These are phyloP conservation scores for Sordariomycetes sp. DNA, from an alignment of 2,329 filamentous ascomycete genomes.

Conservation along the genomic window DNA sequence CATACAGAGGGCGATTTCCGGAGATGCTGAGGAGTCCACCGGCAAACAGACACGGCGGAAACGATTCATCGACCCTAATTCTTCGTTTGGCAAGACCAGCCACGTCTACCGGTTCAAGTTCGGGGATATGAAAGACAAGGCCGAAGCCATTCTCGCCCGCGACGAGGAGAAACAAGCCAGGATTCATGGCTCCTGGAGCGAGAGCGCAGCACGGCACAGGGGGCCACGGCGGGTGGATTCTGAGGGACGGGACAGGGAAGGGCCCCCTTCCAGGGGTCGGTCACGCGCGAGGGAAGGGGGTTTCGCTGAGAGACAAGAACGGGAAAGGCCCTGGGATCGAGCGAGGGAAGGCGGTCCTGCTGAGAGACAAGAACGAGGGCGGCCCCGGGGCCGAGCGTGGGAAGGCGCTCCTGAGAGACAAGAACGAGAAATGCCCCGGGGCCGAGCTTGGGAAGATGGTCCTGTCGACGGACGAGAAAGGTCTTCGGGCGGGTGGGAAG, in stretches of 20 bases:
- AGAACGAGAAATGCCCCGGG: neutral
- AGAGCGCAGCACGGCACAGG: neutral
- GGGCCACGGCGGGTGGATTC: neutral
- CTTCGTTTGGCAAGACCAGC: slow-evolving; percentile 42
- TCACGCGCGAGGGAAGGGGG: neutral
- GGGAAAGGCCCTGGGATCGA: neutral
- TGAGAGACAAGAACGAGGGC: too few species aligned
- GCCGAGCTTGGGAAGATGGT: neutral
- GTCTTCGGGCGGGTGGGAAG: neutral
- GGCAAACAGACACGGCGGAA: slow-evolving; percentile 33
- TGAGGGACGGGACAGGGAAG: neutral
- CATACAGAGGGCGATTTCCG: slow-evolving; percentile 17
- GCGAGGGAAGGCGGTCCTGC: neutral
- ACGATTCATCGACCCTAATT: slow-evolving; percentile 39
- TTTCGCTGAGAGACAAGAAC: neutral
- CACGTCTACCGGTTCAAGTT: slow-evolving; percentile 43
- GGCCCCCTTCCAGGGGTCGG: too few species aligned
- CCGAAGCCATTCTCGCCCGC: slow-evolving; percentile 5
- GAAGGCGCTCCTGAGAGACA: neutral
- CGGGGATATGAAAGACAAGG: slow-evolving; percentile 24
- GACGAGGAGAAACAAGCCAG: slow-evolving; percentile 5
- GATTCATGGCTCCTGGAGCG: neutral
- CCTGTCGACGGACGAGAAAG: too few species aligned
- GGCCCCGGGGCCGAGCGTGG: too few species aligned
- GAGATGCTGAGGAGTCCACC: slow-evolving; percentile 8